phyloP scores from a whole-genome alignment of 1,139 yeast species.

The Meyerozyma carpophila region DNA sequence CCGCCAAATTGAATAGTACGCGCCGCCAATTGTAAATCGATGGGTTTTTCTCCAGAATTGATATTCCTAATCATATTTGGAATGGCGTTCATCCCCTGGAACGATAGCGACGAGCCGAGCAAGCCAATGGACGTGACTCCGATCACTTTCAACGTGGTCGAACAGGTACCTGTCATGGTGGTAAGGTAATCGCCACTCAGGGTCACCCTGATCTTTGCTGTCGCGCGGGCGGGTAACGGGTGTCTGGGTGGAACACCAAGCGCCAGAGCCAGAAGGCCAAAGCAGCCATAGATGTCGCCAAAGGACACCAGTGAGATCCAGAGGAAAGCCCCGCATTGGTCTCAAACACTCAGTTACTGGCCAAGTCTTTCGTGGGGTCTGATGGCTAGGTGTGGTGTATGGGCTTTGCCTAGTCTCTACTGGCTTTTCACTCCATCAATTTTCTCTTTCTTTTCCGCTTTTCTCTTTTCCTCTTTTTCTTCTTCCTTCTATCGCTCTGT shows the following conservation, averaged over 20 bases:
- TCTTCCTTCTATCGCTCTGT: neutral
- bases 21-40: constrained; percentile 9
- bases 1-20: constrained; percentile 21
- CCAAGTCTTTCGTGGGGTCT: too few relatives aligned
- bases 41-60: constrained; percentile 8
- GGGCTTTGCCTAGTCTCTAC: neutral
- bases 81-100: constrained; percentile 29
- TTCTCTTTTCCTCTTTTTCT: neutral
- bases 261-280: too few relatives aligned
- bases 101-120: constrained; percentile 36
- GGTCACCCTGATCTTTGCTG: constrained; percentile 1
- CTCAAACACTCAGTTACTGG: too few relatives aligned
- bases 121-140: constrained; percentile 52
- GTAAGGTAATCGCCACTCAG: neutral
- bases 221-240: neutral
- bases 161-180: constrained; percentile 41
- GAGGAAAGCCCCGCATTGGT: too few relatives aligned
- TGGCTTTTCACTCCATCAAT: neutral
- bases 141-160: constrained; percentile 43
- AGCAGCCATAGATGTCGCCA: too few relatives aligned
- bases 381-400: neutral
- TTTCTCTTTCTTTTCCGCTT: neutral
- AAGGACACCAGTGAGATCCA: too few relatives aligned
- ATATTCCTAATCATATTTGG: constrained; percentile 32
- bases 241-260: neutral